phyloP scores from a whole-genome alignment of 306 rosid genomes.

The Cucurbita maxima region DNA sequence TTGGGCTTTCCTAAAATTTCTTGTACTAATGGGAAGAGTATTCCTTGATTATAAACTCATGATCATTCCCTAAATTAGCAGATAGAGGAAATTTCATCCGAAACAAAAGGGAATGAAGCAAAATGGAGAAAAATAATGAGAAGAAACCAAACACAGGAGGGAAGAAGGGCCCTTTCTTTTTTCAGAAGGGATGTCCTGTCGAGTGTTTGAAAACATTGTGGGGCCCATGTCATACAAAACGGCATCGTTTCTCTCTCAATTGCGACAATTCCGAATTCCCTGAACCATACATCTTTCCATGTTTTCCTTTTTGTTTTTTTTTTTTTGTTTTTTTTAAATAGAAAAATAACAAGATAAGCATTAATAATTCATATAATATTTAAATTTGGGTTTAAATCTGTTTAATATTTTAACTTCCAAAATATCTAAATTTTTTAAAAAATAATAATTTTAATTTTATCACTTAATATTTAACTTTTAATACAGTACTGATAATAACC shows the following conservation, averaged over 20 bases:
- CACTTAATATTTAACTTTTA: no score
- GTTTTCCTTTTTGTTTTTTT: not conserved
- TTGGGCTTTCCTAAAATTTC: no score
- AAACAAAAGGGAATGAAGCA: not conserved
- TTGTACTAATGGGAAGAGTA: no score
- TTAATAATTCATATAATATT: no score
- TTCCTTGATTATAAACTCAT: no score
- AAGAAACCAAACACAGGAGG: not conserved
- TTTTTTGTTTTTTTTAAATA: not conserved
- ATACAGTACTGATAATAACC: no score
- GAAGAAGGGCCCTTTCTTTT: not conserved
- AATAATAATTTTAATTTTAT: no score
- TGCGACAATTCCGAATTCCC: not conserved
- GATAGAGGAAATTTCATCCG: no score
- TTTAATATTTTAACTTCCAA: no score
- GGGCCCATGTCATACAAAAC: not conserved
- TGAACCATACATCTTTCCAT: not conserved
- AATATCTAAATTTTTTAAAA: no score
- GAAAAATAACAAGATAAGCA: not conserved
- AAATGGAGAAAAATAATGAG: not conserved
- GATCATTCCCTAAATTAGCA: no score
- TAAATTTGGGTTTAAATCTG: no score
- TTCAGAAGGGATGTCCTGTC: not conserved
- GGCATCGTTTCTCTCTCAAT: not conserved
- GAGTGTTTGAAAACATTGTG: not conserved